Percentiles rank a stretch among this genome's conserved stretches.
Conservation (phyloP, 139 green algal genomes). For the Chlorella vulgaris region DNA sequence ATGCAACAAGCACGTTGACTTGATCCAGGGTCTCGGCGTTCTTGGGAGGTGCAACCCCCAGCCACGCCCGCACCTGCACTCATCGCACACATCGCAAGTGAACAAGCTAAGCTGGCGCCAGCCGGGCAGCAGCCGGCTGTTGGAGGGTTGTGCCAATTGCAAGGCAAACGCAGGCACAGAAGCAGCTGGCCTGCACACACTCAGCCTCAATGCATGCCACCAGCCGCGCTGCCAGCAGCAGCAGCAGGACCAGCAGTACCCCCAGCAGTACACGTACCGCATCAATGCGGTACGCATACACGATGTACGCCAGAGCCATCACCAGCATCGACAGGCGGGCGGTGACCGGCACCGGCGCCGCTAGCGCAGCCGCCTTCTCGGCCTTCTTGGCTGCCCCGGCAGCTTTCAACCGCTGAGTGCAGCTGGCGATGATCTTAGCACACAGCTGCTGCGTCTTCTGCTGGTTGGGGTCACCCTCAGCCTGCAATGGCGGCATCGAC, state of each 20-base stretch:
- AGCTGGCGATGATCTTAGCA: background rate
- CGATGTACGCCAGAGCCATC: slow-evolving; percentile 27
- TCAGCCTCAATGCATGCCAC: too few relatives aligned
- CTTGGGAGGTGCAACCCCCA: slow-evolving; percentile 4
- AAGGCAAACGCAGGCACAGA: too few relatives aligned
- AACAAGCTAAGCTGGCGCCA: background rate
- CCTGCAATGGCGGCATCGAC: background rate
- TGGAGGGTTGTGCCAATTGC: background rate
- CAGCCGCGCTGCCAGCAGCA: background rate
- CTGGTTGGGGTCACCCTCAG: slow-evolving; percentile 12
- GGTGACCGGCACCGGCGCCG: slow-evolving; percentile 5
- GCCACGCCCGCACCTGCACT: slow-evolving; percentile 12
- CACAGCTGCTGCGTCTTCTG: slow-evolving; percentile 13
- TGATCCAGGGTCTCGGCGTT: slow-evolving; percentile 10
- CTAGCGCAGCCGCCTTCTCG: background rate
- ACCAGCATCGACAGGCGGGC: slow-evolving; percentile 27
- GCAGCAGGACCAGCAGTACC: background rate
- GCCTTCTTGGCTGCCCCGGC: background rate
- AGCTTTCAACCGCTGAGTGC: slow-evolving; percentile 1
- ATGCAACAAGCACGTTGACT: slow-evolving; percentile 25
- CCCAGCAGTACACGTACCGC: background rate
- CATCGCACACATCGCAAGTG: background rate
- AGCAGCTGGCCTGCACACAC: too few relatives aligned
- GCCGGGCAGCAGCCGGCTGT: background rate
- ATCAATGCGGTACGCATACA: slow-evolving; percentile 37